These are phyloP conservation scores for Pythium myriotylum DNA, from an alignment of 352 stramenopile genomes.

Conservation along the genomic window DNA sequence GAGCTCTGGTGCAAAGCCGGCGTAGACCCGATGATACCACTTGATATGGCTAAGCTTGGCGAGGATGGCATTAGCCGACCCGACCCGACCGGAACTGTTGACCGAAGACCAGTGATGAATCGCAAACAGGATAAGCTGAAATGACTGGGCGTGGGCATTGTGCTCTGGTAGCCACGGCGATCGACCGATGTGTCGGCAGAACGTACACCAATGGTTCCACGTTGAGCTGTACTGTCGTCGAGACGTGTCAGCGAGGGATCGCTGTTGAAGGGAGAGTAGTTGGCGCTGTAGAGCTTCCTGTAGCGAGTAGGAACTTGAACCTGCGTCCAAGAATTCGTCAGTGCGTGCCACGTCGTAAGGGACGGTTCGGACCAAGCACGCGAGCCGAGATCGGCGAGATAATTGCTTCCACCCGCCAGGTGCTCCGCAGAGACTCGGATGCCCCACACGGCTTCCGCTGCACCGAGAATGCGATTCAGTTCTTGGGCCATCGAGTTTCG, in stretches of 20 bases:
- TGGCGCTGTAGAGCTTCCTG: constrained; percentile 8
- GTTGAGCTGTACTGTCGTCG: not conserved
- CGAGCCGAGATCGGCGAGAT: constrained; percentile 14
- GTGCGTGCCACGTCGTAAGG: not conserved
- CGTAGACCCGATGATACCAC: too few species aligned
- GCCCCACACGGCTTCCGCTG: not conserved
- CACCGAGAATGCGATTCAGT: constrained; percentile 10
- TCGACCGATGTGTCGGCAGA: not conserved
- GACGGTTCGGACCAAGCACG: not conserved
- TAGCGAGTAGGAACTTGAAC: not conserved
- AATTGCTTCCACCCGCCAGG: constrained; percentile 4
- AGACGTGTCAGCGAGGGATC: constrained; percentile 8
- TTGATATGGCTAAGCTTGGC: too few species aligned
- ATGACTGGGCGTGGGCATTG: constrained; percentile 11
- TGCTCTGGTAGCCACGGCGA: constrained; percentile 16
- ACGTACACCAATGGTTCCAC: constrained; percentile 6
- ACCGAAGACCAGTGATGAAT: too few species aligned
- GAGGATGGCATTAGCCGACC: too few species aligned
- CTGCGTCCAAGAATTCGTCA: constrained; percentile 1
- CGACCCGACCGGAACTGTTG: too few species aligned
- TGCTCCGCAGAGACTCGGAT: constrained; percentile 12
- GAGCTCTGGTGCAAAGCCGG: too few species aligned
- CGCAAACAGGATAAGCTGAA: too few species aligned
- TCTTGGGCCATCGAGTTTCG: constrained; percentile 3
- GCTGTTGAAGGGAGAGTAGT: constrained; percentile 1